phyloP scores from a whole-genome alignment of 495 filamentous ascomycete species.

The Podospora comata region DNA sequence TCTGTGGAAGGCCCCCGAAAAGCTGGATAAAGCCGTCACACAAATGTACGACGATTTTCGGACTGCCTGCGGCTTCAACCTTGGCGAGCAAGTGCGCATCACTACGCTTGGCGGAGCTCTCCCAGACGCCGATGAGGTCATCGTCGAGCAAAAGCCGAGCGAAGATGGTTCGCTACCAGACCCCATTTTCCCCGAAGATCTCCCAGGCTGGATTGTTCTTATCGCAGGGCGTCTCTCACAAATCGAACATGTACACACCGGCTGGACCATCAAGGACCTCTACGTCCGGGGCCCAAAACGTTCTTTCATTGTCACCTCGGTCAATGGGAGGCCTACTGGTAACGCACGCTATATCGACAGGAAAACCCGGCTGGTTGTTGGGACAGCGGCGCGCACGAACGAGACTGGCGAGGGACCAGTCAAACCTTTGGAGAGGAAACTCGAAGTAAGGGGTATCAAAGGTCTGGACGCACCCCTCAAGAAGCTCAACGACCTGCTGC shows the following conservation, averaged over 20 bases:
- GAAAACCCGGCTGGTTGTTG: slow-evolving; percentile 39
- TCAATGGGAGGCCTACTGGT: slow-evolving; percentile 40
- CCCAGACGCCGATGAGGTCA: slow-evolving; percentile 40
- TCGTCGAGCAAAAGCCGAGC: slow-evolving; percentile 32
- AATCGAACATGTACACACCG: slow-evolving; percentile 47
- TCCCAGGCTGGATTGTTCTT: slow-evolving; percentile 32
- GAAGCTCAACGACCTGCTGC: slow-evolving; percentile 64
- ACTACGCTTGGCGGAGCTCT: slow-evolving; percentile 35
- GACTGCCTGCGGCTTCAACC: slow-evolving; percentile 59
- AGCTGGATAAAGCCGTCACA: slow-evolving; percentile 59
- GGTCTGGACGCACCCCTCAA: slow-evolving; percentile 62
- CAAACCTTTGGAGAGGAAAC: slow-evolving; percentile 24
- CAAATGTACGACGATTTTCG: slow-evolving; percentile 66
- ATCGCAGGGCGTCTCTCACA: slow-evolving; percentile 31
- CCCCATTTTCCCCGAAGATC: slow-evolving; percentile 21
- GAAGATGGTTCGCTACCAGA: slow-evolving; percentile 12
- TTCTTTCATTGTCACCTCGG: slow-evolving; percentile 45
- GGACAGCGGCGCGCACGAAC: slow-evolving; percentile 9
- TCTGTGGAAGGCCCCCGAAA: slow-evolving; percentile 62
- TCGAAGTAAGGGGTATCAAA: slow-evolving; percentile 52
- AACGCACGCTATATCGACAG: slow-evolving; percentile 40
- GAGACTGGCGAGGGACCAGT: slow-evolving; percentile 17
- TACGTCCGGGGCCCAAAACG: slow-evolving; percentile 44
- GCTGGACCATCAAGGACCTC: slow-evolving; percentile 49
- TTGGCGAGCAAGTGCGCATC: slow-evolving; percentile 60